A percentile compares a stretch with the other conserved stretches of the same genome.
These are phyloP conservation scores for Aspergillus chevalieri DNA, from an alignment of 2,329 filamentous ascomycete genomes.

Conservation along the genomic window DNA sequence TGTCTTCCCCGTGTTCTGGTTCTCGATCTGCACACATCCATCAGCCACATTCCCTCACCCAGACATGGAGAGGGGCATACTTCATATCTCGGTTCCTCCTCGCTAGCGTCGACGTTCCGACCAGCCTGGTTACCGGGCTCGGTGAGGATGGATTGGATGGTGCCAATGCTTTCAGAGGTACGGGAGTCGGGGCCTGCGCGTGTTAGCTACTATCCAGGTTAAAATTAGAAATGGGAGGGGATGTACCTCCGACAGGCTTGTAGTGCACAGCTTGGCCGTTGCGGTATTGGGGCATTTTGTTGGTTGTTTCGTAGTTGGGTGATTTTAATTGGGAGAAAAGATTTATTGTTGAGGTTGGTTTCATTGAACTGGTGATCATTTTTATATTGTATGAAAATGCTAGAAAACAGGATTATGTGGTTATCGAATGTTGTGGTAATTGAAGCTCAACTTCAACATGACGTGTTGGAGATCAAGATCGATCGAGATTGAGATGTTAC, in stretches of 20 bases:
- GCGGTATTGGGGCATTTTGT: slow-evolving; percentile 23
- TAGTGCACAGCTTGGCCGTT: slow-evolving; percentile 34
- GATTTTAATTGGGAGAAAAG: no score
- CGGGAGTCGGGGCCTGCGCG: slow-evolving; percentile 28
- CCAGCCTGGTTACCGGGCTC: slow-evolving; percentile 25
- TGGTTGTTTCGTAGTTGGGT: no score
- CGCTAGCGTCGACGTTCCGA: slow-evolving; percentile 30
- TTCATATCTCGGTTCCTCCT: slow-evolving; percentile 33
- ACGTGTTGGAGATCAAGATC: no score
- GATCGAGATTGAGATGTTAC: no score
- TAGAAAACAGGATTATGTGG: no score
- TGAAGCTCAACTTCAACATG: no score
- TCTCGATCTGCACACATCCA: slow-evolving; percentile 15
- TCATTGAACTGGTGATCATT: no score
- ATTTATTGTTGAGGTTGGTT: no score
- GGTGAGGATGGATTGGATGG: slow-evolving; percentile 32
- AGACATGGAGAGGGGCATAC: slow-evolving; percentile 14
- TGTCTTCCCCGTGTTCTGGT: slow-evolving; percentile 19
- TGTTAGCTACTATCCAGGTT: slow-evolving; percentile 6
- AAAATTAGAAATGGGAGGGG: not conserved
- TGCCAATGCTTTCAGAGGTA: slow-evolving; percentile 34
- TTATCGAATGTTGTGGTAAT: no score
- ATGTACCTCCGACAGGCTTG: slow-evolving; percentile 40
- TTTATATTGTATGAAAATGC: no score
- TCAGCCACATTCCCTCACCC: not conserved